These are phyloP conservation scores for Saxispiralis lemnorum DNA, from an alignment of 495 filamentous ascomycete species.

Conservation along the genomic window DNA sequence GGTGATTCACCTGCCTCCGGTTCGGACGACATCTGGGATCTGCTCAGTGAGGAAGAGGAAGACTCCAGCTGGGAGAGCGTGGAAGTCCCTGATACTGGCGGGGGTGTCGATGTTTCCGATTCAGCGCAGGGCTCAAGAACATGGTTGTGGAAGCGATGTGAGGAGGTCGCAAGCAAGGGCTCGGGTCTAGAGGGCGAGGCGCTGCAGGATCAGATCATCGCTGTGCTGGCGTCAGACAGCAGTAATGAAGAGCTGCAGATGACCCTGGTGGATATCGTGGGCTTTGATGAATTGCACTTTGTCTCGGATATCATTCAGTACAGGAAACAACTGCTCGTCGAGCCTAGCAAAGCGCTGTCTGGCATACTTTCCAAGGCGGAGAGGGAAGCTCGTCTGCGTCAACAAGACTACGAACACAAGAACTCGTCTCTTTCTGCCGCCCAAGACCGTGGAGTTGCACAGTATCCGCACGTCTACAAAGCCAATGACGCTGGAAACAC, in stretches of 20 bases:
- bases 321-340: slow-evolving; percentile 40
- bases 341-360: slow-evolving; percentile 23
- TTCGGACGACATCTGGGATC: slow-evolving; percentile 76
- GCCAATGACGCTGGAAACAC: slow-evolving; percentile 65
- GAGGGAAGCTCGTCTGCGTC: slow-evolving; percentile 54
- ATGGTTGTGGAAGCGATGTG: slow-evolving; percentile 55
- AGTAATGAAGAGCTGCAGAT: slow-evolving; percentile 73
- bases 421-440: slow-evolving; percentile 45
- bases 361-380: slow-evolving; percentile 50
- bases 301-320: slow-evolving; percentile 68
- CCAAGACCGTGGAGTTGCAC: slow-evolving; percentile 39
- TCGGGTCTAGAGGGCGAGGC: slow-evolving; percentile 42
- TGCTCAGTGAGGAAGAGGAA: slow-evolving; percentile 55
- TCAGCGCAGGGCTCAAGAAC: slow-evolving; percentile 9
- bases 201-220: slow-evolving; percentile 53
- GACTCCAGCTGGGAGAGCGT: slow-evolving; percentile 34
- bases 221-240: slow-evolving; percentile 44
- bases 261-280: slow-evolving; percentile 73
- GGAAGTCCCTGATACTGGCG: slow-evolving; percentile 18
- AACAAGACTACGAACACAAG: slow-evolving; percentile 71
- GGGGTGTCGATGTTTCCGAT: not conserved
- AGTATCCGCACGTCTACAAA: slow-evolving; percentile 90
- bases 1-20: slow-evolving; percentile 41
- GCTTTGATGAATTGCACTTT: slow-evolving; percentile 80
- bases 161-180: slow-evolving; percentile 38